Conservation (phyloP, 768 basidiomycete genomes). For the Mycena pura region DNA sequence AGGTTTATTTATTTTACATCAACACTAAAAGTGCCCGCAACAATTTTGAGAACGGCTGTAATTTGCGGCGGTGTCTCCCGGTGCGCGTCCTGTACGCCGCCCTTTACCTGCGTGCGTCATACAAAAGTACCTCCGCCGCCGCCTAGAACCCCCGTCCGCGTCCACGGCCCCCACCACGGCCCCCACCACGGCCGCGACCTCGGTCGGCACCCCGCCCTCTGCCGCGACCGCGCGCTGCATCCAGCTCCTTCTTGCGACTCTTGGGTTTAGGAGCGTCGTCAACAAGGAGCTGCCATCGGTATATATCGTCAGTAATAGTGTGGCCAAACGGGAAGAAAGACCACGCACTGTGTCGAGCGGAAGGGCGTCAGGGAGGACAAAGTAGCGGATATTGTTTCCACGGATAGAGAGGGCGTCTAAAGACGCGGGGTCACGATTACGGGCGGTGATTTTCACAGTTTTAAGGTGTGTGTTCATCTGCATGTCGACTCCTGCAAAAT, state of each 20-base stretch:
- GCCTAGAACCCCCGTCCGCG: slow-evolving; percentile 44
- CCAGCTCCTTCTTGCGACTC: slow-evolving; percentile 80
- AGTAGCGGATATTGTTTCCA: slow-evolving; percentile 97
- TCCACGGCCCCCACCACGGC: slow-evolving; percentile 60
- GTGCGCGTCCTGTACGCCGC: no score
- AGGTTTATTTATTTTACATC: no score
- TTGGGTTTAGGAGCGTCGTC: slow-evolving; percentile 98
- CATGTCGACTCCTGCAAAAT: slow-evolving; percentile 87
- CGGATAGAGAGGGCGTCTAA: slow-evolving; percentile 94
- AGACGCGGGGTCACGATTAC: slow-evolving; percentile 85
- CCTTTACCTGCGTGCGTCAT: no score
- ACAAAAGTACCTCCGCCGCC: background rate
- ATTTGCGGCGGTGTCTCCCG: no score
- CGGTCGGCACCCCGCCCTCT: slow-evolving; percentile 51
- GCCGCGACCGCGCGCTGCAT: slow-evolving; percentile 70
- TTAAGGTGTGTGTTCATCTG: slow-evolving; percentile 99
- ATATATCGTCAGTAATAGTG: background rate
- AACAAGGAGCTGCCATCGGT: slow-evolving; percentile 70
- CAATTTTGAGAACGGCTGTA: no score
- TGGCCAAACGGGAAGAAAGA: background rate
- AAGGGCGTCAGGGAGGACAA: slow-evolving; percentile 95
- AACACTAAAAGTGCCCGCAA: no score
- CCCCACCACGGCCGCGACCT: slow-evolving; percentile 54
- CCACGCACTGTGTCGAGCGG: slow-evolving; percentile 80
- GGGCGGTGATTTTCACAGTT: slow-evolving; percentile 94